Evolutionary conservation across 805 yeast species (phyloP), one percentile per base, ranked within the genome.

Genomic region (Jamesozyma hellenica): DNA sequence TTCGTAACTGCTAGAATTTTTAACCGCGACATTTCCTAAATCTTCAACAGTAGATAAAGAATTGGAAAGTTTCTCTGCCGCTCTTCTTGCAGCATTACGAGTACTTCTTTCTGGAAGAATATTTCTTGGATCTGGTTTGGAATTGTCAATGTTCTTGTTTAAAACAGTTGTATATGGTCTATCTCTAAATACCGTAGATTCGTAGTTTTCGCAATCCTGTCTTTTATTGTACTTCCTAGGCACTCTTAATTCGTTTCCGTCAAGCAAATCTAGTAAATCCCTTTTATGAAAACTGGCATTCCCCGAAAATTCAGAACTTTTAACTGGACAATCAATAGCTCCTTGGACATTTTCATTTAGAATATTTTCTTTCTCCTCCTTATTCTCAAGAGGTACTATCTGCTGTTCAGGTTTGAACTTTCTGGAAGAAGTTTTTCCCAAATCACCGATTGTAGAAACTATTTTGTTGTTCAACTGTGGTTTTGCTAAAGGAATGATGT

Each of bases 31-130:
- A 6, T 2, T 18, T 4, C 39, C 35, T 11, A 38, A 40, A 13
- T 38, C 21, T 11, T 28, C 38, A 1, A 47, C 16, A 15, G 28
- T 35, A 23, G 19, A 33, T 23, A 25, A 40, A 18, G 14, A 10
- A 14, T 55, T 45, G 3, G 58, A 43, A 2, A 56, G 40, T 19
- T 54, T 44, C 28, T 51, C 50, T 6, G 61, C 53, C 1, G 63
- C 60, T 28, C 50, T 47, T 40, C 45, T 52, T 12, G 61, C 63
- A n/a, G 59, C 61, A 36, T 39, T 45, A 26, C 60, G 53, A 28
- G 56, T 51, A 6, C 48, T 42, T 33, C 56, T 45, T 28, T 43
- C 44, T 2, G 62, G 60, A 28, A 56, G 37, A 25, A 53, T 49
- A 43, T 53, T 55, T 46, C 62, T 49, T 28, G 58, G 53, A 43